These are phyloP conservation scores for Leccinum fallax DNA, from an alignment of 1,284 basidiomycete genomes.

Conservation along the genomic window DNA sequence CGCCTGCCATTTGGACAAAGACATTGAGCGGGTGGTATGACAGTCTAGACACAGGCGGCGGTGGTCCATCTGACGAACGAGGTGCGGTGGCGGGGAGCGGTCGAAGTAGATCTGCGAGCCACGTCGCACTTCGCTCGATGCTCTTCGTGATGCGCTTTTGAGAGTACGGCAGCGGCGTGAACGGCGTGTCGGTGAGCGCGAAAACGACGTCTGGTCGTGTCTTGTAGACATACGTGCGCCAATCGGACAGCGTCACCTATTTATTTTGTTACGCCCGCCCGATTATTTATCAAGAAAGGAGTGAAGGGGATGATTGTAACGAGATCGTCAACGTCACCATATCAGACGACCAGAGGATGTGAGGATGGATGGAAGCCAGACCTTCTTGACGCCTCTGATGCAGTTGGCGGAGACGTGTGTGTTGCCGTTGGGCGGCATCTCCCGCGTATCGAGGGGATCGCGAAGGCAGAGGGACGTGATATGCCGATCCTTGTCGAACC, in stretches of 20 bases:
- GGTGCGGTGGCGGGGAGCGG: constrained; percentile 5
- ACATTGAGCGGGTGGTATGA: constrained; percentile 43
- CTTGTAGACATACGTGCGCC: constrained; percentile 50
- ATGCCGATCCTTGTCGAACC: constrained; percentile 51
- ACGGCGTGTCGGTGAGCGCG: constrained; percentile 70
- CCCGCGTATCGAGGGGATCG: constrained; percentile 62
- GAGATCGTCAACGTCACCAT: background rate
- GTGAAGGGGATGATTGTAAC: background rate
- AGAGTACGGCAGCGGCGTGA: constrained; percentile 61
- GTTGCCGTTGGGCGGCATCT: constrained; percentile 72
- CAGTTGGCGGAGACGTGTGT: constrained; percentile 56
- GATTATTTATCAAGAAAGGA: background rate
- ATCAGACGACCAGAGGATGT: constrained; percentile 3
- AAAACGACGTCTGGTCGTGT: constrained; percentile 72
- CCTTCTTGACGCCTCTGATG: constrained; percentile 73
- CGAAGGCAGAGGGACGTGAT: constrained; percentile 62
- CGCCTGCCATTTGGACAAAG: constrained; percentile 71
- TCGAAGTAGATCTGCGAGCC: constrained; percentile 58
- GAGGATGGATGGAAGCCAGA: constrained; percentile 28
- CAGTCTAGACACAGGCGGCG: background rate
- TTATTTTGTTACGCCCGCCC: background rate
- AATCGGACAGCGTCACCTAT: constrained; percentile 59
- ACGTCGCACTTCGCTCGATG: constrained; percentile 63
- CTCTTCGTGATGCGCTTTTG: constrained; percentile 76
- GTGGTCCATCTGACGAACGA: background rate